Percentiles rank a stretch among this genome's conserved stretches.
These are phyloP conservation scores for Apiotrichum laibachii DNA, from an alignment of 1,284 basidiomycete species.

Conservation along the genomic window DNA sequence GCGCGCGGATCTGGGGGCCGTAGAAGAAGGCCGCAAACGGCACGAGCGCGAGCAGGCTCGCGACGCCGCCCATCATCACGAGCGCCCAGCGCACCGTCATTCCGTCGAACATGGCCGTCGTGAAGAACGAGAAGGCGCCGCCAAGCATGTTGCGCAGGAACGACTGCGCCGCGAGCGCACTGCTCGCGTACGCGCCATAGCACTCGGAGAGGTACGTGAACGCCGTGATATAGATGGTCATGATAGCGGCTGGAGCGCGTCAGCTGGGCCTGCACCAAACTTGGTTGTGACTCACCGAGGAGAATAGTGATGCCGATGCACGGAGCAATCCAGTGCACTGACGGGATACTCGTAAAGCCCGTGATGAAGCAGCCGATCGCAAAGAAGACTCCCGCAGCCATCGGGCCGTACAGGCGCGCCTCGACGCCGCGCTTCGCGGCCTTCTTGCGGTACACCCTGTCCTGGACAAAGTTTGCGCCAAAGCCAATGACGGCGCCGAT, in stretches of 20 bases:
- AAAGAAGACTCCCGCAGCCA: conserved; percentile 63
- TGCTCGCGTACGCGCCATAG: conserved; percentile 21
- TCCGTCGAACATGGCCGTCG: conserved; percentile 17
- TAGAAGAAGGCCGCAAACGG: conserved; percentile 44
- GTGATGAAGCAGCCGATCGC: conserved; percentile 62
- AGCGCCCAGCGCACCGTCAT: conserved; percentile 21
- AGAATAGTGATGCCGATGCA: conserved; percentile 5
- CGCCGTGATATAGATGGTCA: conserved; percentile 18
- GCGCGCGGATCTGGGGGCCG: conserved; percentile 40
- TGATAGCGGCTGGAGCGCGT: conserved; percentile 13
- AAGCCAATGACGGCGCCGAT: conserved; percentile 64
- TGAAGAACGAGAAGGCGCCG: conserved; percentile 21
- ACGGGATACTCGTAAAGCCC: conserved; percentile 41
- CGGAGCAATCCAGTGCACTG: conserved; percentile 37
- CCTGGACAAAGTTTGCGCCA: conserved; percentile 63
- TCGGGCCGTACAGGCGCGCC: conserved; percentile 67
- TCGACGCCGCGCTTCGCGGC: conserved; percentile 62
- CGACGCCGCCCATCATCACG: conserved; percentile 19
- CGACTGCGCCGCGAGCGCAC: conserved; percentile 18
- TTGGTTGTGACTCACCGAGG: background rate
- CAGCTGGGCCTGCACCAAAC: background rate
- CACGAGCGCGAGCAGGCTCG: conserved; percentile 30
- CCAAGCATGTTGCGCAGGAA: conserved; percentile 19
- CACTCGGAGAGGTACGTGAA: conserved; percentile 17
- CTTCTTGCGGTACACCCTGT: conserved; percentile 57